Evolutionary conservation across 2,329 filamentous ascomycete species (phyloP), one percentile per base, ranked within the genome.

Genomic region (Ceratocystis papillata): DNA sequence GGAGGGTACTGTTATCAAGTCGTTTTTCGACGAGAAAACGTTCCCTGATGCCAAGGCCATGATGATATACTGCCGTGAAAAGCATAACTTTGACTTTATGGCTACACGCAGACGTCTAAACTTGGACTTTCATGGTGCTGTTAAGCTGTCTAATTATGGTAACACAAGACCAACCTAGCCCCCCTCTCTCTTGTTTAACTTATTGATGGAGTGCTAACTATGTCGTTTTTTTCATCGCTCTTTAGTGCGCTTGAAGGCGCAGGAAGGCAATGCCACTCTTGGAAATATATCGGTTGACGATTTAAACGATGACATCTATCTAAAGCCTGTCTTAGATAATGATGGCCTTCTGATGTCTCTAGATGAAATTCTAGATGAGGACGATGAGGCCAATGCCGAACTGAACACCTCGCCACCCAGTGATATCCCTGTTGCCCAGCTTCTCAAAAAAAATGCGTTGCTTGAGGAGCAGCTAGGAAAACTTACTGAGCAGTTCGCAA

Each of bases 321-420:
- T 99, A 67, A 88, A 88, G 73, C 94, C 94, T 0, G 86, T 91
- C 3, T 77, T 99, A 6, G 87, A 94, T 67, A 90, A 96, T 70
- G 94, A 99, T 74, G 89, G 92, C 3, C 79, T 97, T 64, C 83
- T 99, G 41, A 91, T 95, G 73, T 89, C 84, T 66, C 79, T 99
- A 22, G 93, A 96, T 69, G 94, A 96, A 69, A 69, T 78, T 12
- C 79, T 96, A 12, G 73, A 74, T 20, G 79, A 81, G 8, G 76
- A 79, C 46, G 75, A 79, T 33, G 75, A 76, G 12, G 71, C 75
- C 17, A 59, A 37, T 37, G 55, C 63, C 33, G 74, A 60, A 8
- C 22, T 57, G 7, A 45, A 41, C 17, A 22, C 63, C 45, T 37
- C 44, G 22, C 37, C 55, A 8, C 50, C 22, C 6, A n/a, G 22